Conservation (phyloP, 2,329 filamentous ascomycete genomes). For the Sporothrix mexicana region DNA sequence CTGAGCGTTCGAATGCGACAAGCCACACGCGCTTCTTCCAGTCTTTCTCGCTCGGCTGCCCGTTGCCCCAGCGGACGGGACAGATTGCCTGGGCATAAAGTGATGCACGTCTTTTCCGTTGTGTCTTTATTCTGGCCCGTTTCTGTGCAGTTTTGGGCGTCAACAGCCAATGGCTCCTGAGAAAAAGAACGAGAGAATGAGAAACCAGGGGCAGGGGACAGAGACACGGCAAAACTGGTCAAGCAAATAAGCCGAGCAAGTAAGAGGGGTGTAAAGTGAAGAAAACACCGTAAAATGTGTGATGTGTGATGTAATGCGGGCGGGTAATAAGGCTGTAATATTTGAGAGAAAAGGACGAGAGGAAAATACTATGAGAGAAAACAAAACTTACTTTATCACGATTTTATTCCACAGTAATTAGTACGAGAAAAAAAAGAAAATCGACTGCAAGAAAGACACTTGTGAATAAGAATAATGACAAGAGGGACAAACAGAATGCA, state of each 20-base stretch:
- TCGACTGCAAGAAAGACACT: too few species aligned
- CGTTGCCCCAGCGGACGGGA: background rate
- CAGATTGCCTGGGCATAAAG: conserved; percentile 15
- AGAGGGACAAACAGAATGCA: too few species aligned
- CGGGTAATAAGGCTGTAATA: background rate
- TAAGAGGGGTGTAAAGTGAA: background rate
- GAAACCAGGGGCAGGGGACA: conserved; percentile 26
- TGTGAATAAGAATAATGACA: too few species aligned
- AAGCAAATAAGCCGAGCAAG: conserved; percentile 19
- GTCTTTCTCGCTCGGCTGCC: background rate
- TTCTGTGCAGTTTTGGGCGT: background rate
- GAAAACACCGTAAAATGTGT: background rate
- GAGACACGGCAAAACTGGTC: conserved; percentile 24
- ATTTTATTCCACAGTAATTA: too few species aligned
- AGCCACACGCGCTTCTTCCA: background rate
- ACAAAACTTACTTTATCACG: too few species aligned
- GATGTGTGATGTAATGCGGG: background rate
- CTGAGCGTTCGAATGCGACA: background rate
- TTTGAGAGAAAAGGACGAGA: too few species aligned
- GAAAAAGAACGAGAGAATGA: background rate
- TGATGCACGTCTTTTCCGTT: background rate
- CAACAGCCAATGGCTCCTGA: background rate
- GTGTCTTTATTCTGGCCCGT: background rate
- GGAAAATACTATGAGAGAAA: too few species aligned
- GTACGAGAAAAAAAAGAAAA: too few species aligned